Percentiles rank a stretch among this genome's conserved stretches.
phyloP scores from a whole-genome alignment of 805 yeast genomes.

The Ogataea nitratoaversa region DNA sequence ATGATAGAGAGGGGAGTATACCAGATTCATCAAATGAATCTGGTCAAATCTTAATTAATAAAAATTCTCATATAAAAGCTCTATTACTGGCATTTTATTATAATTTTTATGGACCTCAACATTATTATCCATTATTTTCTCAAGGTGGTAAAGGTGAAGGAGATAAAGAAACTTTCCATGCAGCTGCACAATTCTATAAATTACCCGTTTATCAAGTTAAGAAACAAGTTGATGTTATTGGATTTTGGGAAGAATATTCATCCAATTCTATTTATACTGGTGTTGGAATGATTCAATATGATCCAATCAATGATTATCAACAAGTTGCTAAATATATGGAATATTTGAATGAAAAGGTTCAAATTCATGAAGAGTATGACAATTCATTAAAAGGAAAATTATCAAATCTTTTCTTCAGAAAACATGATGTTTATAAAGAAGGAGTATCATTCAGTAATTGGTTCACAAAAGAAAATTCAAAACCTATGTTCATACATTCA shows the following conservation, averaged over 20 bases:
- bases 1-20: constrained; percentile 48
- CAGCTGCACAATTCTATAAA: constrained; percentile 43
- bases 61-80: constrained; percentile 43
- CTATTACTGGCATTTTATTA: constrained; percentile 48
- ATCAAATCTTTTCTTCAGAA: constrained; percentile 14
- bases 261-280: constrained; percentile 37
- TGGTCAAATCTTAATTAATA: constrained; percentile 50
- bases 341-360: constrained; percentile 12
- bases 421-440: constrained; percentile 13
- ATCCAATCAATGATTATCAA: constrained; percentile 41
- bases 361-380: constrained; percentile 4
- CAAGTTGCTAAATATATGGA: constrained; percentile 17
- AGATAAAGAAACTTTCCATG: constrained; percentile 55
- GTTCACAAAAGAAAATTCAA: constrained; percentile 23
- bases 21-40: constrained; percentile 55
- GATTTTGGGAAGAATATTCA: constrained; percentile 34
- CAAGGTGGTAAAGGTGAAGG: constrained; percentile 52
- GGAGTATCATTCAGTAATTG: constrained; percentile 12
- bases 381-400: constrained; percentile 6
- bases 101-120: constrained; percentile 47
- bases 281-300: constrained; percentile 55
- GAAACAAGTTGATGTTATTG: constrained; percentile 45
- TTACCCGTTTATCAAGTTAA: constrained; percentile 47
- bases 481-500: constrained; percentile 45
- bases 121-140: constrained; percentile 43